Percentiles rank a stretch among this genome's conserved stretches.
Conservation (phyloP, 177 flowering plant species). For the Vitis hybrid region DNA sequence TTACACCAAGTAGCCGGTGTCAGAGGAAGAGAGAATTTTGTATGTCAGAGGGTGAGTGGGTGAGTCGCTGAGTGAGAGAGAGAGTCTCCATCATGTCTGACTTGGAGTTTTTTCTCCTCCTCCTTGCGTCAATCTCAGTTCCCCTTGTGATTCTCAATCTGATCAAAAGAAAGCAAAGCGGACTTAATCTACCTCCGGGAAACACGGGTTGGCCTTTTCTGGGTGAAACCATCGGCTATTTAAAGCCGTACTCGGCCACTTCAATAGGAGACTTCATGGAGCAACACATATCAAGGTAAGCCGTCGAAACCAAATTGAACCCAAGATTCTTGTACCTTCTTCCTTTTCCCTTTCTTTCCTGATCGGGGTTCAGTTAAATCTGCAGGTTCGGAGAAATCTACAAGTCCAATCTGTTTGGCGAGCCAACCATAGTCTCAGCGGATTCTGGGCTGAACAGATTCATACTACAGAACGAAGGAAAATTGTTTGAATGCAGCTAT, state of each 20-base stretch:
- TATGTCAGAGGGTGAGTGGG: too few relatives aligned
- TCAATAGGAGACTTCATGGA: slow-evolving; percentile 83
- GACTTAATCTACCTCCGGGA: slow-evolving; percentile 74
- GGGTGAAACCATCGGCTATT: slow-evolving; percentile 79
- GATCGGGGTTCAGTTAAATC: background rate
- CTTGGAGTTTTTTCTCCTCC: slow-evolving; percentile 43
- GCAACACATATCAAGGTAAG: slow-evolving; percentile 76
- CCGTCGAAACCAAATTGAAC: background rate
- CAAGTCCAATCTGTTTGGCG: slow-evolving; percentile 86
- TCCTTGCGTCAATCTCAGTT: slow-evolving; percentile 43
- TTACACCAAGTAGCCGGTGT: background rate
- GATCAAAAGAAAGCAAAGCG: slow-evolving; percentile 34
- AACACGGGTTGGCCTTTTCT: slow-evolving; percentile 85
- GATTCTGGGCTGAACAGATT: slow-evolving; percentile 77
- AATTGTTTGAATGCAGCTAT: slow-evolving; percentile 87
- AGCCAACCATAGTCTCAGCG: slow-evolving; percentile 81
- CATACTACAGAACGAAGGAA: slow-evolving; percentile 83
- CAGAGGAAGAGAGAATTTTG: too few relatives aligned
- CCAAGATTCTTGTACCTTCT: background rate
- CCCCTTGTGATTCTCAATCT: slow-evolving; percentile 37
- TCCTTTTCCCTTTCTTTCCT: background rate
- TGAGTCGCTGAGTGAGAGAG: slow-evolving; percentile 2
- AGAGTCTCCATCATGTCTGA: slow-evolving; percentile 42
- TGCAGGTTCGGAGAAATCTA: slow-evolving; percentile 85
- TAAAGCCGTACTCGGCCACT: slow-evolving; percentile 77